Base-by-base conservation (phyloP, 768 basidiomycete genomes). In the Tephrocybe rancida region DNA sequence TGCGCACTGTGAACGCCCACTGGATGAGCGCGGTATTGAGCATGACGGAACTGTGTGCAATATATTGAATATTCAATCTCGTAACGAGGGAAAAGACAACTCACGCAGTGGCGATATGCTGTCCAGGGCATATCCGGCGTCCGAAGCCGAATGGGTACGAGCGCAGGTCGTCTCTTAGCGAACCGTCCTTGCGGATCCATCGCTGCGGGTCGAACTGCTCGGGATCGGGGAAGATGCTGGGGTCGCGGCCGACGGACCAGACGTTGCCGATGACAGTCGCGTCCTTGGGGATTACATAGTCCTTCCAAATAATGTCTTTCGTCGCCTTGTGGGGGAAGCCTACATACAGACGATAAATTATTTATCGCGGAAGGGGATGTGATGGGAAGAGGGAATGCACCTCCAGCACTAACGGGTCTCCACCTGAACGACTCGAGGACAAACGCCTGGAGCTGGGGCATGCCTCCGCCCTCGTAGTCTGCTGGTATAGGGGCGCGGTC, bases 261-360 rank as follows among this genome's bases (percentile, higher is more conserved):
- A 81, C 76, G 57, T 85, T 87, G 0, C 82, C 83, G 25, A 84
- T 77, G 16, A 87, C 76, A 8, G 76, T 79, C 1, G 85, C 73
- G 2, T 84, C 85, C 56, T 74, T 72, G 9, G 84, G 82, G 38
- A 86, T 85, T 5, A 78, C 57, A 50, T 78, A 78, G 19, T 75
- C 73, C 42, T 74, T 65, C 75, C 84, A 89, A 22, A 81, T 63
- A 26, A 90, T 80, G 46, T 89, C 86, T 50, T 79, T 79, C 1
- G 80, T 82, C 1, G 87, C 80, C 41, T 80, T 79, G 57, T 90
- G 88, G 3, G 84, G 74, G 56, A 87, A 85, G 1, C 86, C 74
- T 75, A 53, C 35, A 44, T 14, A 21, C 22, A 32, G 25, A 27
- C 22, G 21, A 41, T 43, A n/a, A 25, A 29, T 44, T 27, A 34